These are phyloP conservation scores for Penicillium palitans DNA, from an alignment of 2,329 filamentous ascomycete species.

Conservation along the genomic window DNA sequence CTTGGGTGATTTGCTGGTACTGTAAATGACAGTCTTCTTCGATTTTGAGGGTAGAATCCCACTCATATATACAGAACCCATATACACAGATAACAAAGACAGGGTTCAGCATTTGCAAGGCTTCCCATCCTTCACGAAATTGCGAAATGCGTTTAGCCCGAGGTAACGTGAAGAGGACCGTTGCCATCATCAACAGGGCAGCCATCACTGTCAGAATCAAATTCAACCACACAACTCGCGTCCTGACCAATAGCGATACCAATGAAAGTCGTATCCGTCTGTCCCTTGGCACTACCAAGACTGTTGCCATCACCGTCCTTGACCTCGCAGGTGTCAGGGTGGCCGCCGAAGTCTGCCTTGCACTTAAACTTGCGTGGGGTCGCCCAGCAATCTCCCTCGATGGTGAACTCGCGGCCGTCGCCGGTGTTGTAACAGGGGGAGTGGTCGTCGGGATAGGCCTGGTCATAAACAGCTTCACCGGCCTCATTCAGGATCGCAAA, in stretches of 20 bases:
- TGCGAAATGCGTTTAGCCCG: not conserved
- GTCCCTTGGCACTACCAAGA: constrained; percentile 12
- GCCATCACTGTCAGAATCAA: constrained; percentile 17
- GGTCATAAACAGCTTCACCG: constrained; percentile 16
- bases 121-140: not conserved
- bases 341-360: constrained; percentile 15
- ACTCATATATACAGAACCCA: too few species aligned
- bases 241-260: constrained; percentile 18
- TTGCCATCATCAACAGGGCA: constrained; percentile 18
- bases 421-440: constrained; percentile 17
- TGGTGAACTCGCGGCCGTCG: constrained; percentile 16
- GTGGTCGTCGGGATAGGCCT: constrained; percentile 14
- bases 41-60: too few species aligned
- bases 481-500: constrained; percentile 18
- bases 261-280: constrained; percentile 16
- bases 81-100: not conserved
- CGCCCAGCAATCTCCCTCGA: constrained; percentile 20
- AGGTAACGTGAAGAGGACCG: constrained; percentile 17
- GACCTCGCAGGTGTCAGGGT: constrained; percentile 16
- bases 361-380: constrained; percentile 16
- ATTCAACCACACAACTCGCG: constrained; percentile 16
- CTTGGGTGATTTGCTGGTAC: not conserved
- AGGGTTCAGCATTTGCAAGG: not conserved
- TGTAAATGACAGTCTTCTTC: too few species aligned
- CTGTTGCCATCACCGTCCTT: constrained; percentile 16